These are phyloP conservation scores for Lasiodiplodia sp. DNA, from an alignment of 2,329 filamentous ascomycete species.

Conservation along the genomic window DNA sequence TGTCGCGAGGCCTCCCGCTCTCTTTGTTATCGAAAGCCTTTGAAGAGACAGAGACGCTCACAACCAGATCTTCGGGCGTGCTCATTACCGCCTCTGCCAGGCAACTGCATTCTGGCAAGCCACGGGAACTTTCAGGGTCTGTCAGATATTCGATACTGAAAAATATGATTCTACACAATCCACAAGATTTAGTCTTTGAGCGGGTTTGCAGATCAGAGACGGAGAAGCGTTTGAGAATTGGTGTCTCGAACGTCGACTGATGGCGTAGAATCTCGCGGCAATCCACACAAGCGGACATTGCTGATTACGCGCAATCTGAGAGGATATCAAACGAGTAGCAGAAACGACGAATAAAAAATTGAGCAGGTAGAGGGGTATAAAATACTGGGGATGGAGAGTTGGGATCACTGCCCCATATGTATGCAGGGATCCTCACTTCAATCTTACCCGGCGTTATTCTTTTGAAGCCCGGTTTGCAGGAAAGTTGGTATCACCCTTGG, in stretches of 20 bases:
- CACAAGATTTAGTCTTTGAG: neutral
- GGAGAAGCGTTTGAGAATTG: neutral
- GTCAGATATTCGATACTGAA: neutral
- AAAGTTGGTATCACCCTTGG: neutral
- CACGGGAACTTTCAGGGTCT: no score
- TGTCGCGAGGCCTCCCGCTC: neutral
- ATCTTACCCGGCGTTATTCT: neutral
- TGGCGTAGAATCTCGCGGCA: neutral
- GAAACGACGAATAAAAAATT: neutral
- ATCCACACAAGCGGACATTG: neutral
- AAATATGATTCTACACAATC: neutral
- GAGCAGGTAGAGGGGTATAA: neutral
- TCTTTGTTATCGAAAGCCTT: neutral
- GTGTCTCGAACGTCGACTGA: neutral
- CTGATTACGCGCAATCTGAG: neutral
- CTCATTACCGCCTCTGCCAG: neutral
- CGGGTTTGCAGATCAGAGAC: neutral
- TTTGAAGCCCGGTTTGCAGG: neutral
- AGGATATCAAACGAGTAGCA: neutral
- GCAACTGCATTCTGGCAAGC: neutral
- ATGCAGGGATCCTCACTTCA: neutral
- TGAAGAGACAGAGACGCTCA: neutral
- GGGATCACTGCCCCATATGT: neutral
- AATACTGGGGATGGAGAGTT: neutral
- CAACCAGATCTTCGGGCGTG: neutral